These are phyloP conservation scores for Penicillium manginii DNA, from an alignment of 495 filamentous ascomycete species.

Conservation along the genomic window DNA sequence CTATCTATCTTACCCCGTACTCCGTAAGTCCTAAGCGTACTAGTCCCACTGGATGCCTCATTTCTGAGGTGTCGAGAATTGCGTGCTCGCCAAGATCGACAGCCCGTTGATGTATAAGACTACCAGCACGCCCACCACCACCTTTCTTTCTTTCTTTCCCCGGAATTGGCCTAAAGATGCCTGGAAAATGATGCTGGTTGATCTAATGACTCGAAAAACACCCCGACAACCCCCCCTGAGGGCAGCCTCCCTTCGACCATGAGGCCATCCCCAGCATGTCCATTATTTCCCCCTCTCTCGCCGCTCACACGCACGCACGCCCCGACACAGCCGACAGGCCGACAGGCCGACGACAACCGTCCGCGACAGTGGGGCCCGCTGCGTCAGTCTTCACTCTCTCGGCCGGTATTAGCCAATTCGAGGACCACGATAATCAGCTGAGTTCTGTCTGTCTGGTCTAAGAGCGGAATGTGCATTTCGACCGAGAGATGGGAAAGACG, in stretches of 20 bases:
- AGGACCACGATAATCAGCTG: conserved; percentile 1
- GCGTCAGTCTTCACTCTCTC: conserved; percentile 14
- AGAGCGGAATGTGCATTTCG: too few relatives aligned
- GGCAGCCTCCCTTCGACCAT: background rate
- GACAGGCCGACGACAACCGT: conserved; percentile 28
- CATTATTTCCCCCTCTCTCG: conserved; percentile 1
- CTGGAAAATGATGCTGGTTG: too few relatives aligned
- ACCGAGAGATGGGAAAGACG: background rate
- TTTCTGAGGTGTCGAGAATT: conserved; percentile 1
- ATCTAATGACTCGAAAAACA: background rate
- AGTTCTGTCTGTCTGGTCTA: background rate
- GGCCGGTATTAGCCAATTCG: conserved; percentile 14
- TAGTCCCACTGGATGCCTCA: background rate
- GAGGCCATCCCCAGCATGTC: background rate
- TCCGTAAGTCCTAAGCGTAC: background rate
- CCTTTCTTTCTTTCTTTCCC: conserved; percentile 18
- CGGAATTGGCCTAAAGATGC: background rate
- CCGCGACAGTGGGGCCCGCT: conserved; percentile 20
- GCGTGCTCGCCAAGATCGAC: conserved; percentile 36
- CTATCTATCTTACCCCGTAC: too few relatives aligned
- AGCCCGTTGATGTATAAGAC: conserved; percentile 36
- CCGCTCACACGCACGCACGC: conserved; percentile 6
- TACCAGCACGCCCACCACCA: conserved; percentile 17
- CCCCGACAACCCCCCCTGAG: conserved; percentile 1
- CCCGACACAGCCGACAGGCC: conserved; percentile 31